Evolutionary conservation across 2,329 filamentous ascomycete genomes (phyloP).

Genomic region (Ophiostoma ulmi): DNA sequence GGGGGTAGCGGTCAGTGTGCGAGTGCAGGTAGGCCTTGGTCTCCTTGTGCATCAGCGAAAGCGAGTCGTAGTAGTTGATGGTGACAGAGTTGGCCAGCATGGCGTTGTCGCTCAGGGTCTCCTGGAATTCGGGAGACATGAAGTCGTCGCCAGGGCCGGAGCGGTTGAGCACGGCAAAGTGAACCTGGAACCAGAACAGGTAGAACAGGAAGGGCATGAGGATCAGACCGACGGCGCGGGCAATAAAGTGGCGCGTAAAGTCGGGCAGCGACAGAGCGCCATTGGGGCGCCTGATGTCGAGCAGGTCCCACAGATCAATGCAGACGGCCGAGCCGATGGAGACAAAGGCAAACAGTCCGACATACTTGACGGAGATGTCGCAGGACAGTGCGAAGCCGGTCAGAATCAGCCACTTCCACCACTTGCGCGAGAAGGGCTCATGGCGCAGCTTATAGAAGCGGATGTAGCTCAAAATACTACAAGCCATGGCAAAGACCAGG

Average conservation of each 20-base stretch:
- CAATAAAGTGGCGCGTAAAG: slow-evolving; percentile 85
- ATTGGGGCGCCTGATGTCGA: slow-evolving; percentile 79
- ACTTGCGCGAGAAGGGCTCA: slow-evolving; percentile 83
- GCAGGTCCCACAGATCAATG: slow-evolving; percentile 91
- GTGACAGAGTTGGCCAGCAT: slow-evolving; percentile 83
- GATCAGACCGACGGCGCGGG: slow-evolving; percentile 80
- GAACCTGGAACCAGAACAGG: slow-evolving; percentile 99
- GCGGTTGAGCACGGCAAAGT: slow-evolving; percentile 81
- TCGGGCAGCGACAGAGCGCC: slow-evolving; percentile 73
- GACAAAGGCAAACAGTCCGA: slow-evolving; percentile 93
- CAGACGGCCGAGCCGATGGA: slow-evolving; percentile 90
- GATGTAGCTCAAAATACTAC: slow-evolving; percentile 89
- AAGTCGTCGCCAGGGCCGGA: slow-evolving; percentile 97
- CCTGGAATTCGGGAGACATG: slow-evolving; percentile 97
- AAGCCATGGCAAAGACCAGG: slow-evolving; percentile 90
- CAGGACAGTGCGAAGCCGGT: slow-evolving; percentile 93
- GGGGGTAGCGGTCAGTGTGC: slow-evolving; percentile 79
- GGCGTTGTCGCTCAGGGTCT: slow-evolving; percentile 88
- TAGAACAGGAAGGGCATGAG: slow-evolving; percentile 95
- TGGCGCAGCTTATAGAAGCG: slow-evolving; percentile 97
- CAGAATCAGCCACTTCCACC: slow-evolving; percentile 99
- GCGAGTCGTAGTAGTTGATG: slow-evolving; percentile 84
- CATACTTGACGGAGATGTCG: slow-evolving; percentile 98
- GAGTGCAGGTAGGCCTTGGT: slow-evolving; percentile 96
- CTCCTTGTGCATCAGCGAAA: slow-evolving; percentile 91